A percentile compares a stretch with the other conserved stretches of the same genome.
Conservation (phyloP, 768 basidiomycete species). For the Rhodotorula taiwanensis region DNA sequence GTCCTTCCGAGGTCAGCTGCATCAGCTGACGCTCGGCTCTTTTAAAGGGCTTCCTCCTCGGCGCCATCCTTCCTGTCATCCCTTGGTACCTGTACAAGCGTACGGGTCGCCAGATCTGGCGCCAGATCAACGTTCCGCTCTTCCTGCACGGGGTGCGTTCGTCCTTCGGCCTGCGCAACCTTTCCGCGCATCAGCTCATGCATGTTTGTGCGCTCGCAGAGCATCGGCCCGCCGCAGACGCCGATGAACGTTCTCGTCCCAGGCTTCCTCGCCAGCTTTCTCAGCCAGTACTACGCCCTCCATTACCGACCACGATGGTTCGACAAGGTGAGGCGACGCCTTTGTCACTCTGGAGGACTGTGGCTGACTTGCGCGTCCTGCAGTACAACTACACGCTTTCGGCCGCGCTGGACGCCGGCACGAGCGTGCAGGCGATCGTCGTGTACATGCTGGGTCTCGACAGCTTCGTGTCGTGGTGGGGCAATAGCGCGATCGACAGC, state of each 20-base stretch:
- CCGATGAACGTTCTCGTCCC: slow-evolving; percentile 39
- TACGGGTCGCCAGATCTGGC: slow-evolving; percentile 28
- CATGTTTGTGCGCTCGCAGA: background rate
- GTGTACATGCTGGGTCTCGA: slow-evolving; percentile 28
- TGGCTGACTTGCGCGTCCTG: slow-evolving; percentile 14
- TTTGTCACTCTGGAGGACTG: background rate
- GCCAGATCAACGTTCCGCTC: slow-evolving; percentile 36
- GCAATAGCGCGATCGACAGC: slow-evolving; percentile 24
- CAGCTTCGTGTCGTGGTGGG: slow-evolving; percentile 28
- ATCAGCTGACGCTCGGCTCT: background rate
- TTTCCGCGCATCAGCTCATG: background rate
- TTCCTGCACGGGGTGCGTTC: slow-evolving; percentile 38
- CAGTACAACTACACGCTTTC: slow-evolving; percentile 36
- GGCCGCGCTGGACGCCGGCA: slow-evolving; percentile 39
- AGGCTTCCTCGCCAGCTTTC: slow-evolving; percentile 37
- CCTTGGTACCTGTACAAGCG: slow-evolving; percentile 37
- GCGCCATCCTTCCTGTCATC: slow-evolving; percentile 37
- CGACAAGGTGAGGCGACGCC: slow-evolving; percentile 24
- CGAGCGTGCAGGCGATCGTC: slow-evolving; percentile 37
- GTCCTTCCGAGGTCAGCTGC: too few species aligned
- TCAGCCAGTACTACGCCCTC: slow-evolving; percentile 36
- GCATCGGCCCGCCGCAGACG: slow-evolving; percentile 38
- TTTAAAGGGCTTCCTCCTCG: slow-evolving; percentile 37
- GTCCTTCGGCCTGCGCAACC: too few species aligned
- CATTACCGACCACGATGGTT: slow-evolving; percentile 36